Percentiles rank a stretch among this genome's conserved stretches.
These are phyloP conservation scores for Nothophytophthora sp. DNA, from an alignment of 352 stramenopile species.

Conservation along the genomic window DNA sequence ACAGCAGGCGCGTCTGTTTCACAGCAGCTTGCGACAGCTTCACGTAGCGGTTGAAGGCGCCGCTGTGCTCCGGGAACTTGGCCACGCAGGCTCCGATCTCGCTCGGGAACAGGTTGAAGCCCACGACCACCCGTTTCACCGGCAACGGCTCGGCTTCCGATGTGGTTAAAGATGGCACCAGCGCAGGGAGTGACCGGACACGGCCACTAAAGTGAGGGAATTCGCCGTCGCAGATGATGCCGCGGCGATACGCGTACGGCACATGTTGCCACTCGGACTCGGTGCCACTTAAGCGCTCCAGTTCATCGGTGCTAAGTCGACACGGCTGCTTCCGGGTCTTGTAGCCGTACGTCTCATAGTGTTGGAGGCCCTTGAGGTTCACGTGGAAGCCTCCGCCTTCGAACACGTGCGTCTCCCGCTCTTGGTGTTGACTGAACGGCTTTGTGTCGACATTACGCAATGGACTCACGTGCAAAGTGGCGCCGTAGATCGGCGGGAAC, in stretches of 20 bases:
- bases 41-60: conserved; percentile 74
- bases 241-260: conserved; percentile 54
- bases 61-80: conserved; percentile 66
- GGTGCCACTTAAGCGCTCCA: conserved; percentile 27
- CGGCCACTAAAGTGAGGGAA: conserved; percentile 69
- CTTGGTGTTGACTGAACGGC: not conserved
- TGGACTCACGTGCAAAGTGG: conserved; percentile 74
- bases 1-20: conserved; percentile 41
- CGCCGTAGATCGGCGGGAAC: conserved; percentile 69
- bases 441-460: conserved; percentile 18
- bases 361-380: conserved; percentile 43
- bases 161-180: not conserved
- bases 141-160: conserved; percentile 4
- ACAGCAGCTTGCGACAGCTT: conserved; percentile 65
- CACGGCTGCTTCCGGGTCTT: conserved; percentile 47
- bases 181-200: conserved; percentile 44
- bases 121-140: conserved; percentile 68
- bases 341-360: conserved; percentile 70
- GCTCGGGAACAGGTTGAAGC: conserved; percentile 74
- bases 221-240: conserved; percentile 70
- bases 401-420: conserved; percentile 17
- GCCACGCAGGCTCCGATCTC: conserved; percentile 64
- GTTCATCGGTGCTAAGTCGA: conserved; percentile 47
- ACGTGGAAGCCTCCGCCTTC: conserved; percentile 66
- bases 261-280: conserved; percentile 50